Percentiles rank a stretch among this genome's conserved stretches.
Conservation (phyloP, 495 filamentous ascomycete genomes). For the Podospora bellae-mahoneyi region DNA sequence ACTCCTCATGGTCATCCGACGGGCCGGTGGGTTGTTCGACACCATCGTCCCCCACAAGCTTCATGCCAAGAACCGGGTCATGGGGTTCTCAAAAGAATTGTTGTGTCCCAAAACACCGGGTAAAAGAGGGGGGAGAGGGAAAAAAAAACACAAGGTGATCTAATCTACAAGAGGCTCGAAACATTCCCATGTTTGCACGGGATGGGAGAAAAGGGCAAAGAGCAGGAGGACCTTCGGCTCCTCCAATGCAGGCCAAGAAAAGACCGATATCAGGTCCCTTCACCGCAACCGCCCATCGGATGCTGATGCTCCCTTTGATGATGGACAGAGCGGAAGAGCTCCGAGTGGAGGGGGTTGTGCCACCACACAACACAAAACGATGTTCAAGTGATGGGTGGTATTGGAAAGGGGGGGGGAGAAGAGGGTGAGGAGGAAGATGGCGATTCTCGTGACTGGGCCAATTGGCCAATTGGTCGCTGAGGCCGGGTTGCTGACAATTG, state of each 20-base stretch:
- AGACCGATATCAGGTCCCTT: background rate
- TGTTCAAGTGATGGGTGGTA: background rate
- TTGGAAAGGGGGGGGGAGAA: background rate
- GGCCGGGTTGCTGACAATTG: slow-evolving; percentile 16
- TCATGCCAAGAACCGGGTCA: background rate
- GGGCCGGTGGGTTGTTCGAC: slow-evolving; percentile 5
- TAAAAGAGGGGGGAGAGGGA: background rate
- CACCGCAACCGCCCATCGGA: slow-evolving; percentile 12
- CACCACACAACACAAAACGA: background rate
- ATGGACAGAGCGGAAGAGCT: slow-evolving; percentile 13
- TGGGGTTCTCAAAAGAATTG: background rate
- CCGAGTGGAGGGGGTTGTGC: slow-evolving; percentile 14
- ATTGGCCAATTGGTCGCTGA: slow-evolving; percentile 6
- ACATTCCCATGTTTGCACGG: background rate
- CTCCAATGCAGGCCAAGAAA: slow-evolving; percentile 4
- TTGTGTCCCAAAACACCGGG: background rate
- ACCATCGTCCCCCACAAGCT: background rate
- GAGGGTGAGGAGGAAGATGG: background rate
- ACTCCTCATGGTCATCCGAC: slow-evolving; percentile 16
- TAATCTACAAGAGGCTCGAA: background rate
- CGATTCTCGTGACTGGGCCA: background rate
- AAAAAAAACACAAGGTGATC: background rate
- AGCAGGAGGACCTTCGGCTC: background rate
- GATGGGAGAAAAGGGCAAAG: too few relatives aligned
- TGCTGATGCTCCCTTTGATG: background rate